Conservation (phyloP, 768 basidiomycete genomes). For the Phylloporus sp. region DNA sequence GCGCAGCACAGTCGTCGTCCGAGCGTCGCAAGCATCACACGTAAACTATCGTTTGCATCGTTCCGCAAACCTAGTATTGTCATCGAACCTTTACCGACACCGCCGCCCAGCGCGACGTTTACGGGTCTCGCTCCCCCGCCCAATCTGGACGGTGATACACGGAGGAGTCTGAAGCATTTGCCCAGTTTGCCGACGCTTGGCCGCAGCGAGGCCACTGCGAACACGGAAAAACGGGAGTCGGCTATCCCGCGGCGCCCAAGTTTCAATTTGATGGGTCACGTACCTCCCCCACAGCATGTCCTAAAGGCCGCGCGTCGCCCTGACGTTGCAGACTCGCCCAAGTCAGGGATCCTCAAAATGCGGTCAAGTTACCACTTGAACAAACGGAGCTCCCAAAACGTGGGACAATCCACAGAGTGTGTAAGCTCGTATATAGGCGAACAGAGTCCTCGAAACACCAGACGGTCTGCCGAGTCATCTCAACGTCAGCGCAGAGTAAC, state of each 20-base stretch:
- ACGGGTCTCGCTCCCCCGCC: conserved; percentile 19
- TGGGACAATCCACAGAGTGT: neutral
- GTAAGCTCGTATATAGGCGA: conserved; percentile 1
- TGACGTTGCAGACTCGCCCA: conserved; percentile 7
- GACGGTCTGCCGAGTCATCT: neutral
- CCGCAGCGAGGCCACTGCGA: neutral
- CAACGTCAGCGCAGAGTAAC: conserved; percentile 21
- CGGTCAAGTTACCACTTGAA: conserved; percentile 1
- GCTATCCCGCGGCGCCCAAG: conserved; percentile 14
- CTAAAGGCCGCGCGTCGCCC: conserved; percentile 3
- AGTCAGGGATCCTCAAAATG: conserved; percentile 16
- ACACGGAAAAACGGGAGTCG: neutral
- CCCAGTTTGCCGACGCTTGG: conserved; percentile 23
- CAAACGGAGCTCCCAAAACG: conserved; percentile 4
- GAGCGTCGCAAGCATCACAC: conserved; percentile 30
- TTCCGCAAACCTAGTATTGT: conserved; percentile 26
- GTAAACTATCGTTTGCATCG: conserved; percentile 30
- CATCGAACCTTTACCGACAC: conserved; percentile 16
- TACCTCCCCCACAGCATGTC: neutral
- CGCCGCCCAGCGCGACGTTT: conserved; percentile 10
- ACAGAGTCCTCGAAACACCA: conserved; percentile 1
- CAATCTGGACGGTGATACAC: conserved; percentile 7
- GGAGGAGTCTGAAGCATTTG: conserved; percentile 19
- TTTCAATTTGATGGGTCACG: conserved; percentile 2
- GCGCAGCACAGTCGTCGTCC: conserved; percentile 15